Conservation (phyloP, 306 rosid species). For the Malus asiatica region DNA sequence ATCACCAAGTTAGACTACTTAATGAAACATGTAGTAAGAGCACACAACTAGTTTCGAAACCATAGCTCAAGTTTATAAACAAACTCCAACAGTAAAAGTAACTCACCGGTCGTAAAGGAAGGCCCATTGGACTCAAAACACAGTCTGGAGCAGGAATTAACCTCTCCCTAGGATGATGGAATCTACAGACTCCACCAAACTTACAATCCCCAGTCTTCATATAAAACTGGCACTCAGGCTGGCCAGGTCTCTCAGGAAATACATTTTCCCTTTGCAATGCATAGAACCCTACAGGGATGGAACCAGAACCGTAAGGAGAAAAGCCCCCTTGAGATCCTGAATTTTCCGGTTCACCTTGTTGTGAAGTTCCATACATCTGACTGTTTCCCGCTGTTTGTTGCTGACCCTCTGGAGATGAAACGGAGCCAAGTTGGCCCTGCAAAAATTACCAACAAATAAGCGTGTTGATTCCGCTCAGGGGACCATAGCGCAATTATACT, state of each 20-base stretch:
- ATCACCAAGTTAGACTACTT: constrained; percentile 2
- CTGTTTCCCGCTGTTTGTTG: constrained; percentile 59
- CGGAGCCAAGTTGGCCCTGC: constrained; percentile 88
- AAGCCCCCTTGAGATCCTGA: constrained; percentile 61
- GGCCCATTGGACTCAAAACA: constrained; percentile 84
- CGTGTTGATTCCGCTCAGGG: constrained; percentile 13
- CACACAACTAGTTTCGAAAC: background rate
- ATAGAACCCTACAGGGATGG: constrained; percentile 68
- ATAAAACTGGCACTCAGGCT: constrained; percentile 96
- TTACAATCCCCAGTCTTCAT: constrained; percentile 98
- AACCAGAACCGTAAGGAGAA: constrained; percentile 58
- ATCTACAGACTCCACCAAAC: constrained; percentile 93
- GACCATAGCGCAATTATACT: background rate
- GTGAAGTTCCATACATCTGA: constrained; percentile 66
- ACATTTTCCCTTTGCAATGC: constrained; percentile 85
- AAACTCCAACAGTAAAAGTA: constrained; percentile 2
- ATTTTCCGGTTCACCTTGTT: constrained; percentile 52
- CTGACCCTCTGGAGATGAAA: constrained; percentile 62
- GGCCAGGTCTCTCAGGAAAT: constrained; percentile 96
- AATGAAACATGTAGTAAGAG: background rate
- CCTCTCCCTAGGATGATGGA: constrained; percentile 93
- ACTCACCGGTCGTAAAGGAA: constrained; percentile 92
- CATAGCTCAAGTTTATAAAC: background rate
- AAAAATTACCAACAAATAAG: constrained; percentile 29
- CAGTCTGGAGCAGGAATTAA: constrained; percentile 87